Evolutionary conservation across 192 early-diverging fungal species (phyloP), one percentile per base, ranked within the genome.

Genomic region (Coemansia sp.): DNA sequence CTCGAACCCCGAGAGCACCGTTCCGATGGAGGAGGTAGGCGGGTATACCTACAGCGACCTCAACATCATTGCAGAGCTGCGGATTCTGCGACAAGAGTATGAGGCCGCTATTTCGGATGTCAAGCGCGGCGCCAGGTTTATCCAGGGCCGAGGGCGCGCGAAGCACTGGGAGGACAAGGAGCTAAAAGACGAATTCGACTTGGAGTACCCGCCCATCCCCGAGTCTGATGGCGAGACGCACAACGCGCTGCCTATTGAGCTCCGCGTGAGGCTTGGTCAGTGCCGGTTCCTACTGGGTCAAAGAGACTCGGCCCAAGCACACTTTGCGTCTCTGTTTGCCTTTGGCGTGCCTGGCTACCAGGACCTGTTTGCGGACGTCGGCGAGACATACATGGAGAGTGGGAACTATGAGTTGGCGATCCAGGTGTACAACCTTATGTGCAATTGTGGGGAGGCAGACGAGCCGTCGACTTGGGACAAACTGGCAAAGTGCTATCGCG

Each of bases 181-280:
- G 64, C 79, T 90, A 36, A 67, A 65, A 31, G 83, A 86, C 40
- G 73, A 84, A 9, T 79, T 86, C 41, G 87, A 91, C 66, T 57
- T 67, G 0, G 91, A 91, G 53, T 93, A 89, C 73, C 68, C 77
- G 6, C 80, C 75, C 10, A 86, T 80, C 20, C 41, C 63, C 6
- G 72, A 76, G 38, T 60, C 68, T 32, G 35, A 42, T 0, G 59
- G 6, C 19, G 43, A 42, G 24, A 47, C 53, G 15, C 67, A 67
- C 42, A 69, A 67, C 49, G 58, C 65, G 8, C 74, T 97, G 31
- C 96, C 96, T 0, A 70, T 96, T 1, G 94, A 98, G 76, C 81
- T 99, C 53, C 88, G 94, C 20, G 88, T 92, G 54, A 93, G 93
- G 70, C 85, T 95, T 27, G 97, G 94, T 2, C 88, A 93, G 89